Conservation (phyloP, 768 basidiomycete genomes). For the Roridomyces roridus region DNA sequence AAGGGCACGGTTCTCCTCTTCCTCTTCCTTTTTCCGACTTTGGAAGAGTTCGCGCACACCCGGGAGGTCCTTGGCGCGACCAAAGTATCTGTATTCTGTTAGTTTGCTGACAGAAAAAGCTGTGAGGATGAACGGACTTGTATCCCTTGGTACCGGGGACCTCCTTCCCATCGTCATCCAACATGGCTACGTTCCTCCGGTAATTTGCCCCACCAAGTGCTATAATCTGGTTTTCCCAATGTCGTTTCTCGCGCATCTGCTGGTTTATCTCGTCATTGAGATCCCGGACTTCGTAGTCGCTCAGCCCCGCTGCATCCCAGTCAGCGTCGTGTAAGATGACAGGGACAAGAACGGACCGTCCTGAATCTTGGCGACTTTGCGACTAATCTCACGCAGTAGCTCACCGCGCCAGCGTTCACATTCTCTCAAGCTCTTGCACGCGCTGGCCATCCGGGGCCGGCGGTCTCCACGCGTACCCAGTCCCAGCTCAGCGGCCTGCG, state of each 20-base stretch:
- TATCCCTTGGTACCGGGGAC: constrained; percentile 97
- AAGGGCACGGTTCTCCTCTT: constrained; percentile 83
- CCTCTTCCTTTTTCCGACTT: constrained; percentile 83
- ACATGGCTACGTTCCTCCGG: constrained; percentile 89
- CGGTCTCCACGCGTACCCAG: constrained; percentile 84
- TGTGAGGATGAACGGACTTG: constrained; percentile 65
- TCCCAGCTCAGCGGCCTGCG: constrained; percentile 94
- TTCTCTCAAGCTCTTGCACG: constrained; percentile 89
- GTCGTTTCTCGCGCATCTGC: constrained; percentile 91
- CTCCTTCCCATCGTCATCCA: constrained; percentile 94
- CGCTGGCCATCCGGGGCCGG: constrained; percentile 91
- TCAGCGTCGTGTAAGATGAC: no score
- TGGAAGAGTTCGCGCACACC: constrained; percentile 96
- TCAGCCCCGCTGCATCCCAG: constrained; percentile 72
- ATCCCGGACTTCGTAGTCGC: constrained; percentile 95
- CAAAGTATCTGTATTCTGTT: constrained; percentile 77
- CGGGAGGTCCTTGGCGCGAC: constrained; percentile 93
- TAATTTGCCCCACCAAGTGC: constrained; percentile 96
- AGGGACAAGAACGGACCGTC: constrained; percentile 67
- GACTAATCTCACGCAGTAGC: constrained; percentile 89
- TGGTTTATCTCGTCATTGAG: constrained; percentile 98
- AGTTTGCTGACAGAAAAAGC: neutral
- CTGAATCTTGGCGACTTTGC: constrained; percentile 98
- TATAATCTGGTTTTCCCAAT: constrained; percentile 99
- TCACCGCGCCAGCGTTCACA: constrained; percentile 98